Percentiles rank a stretch among this genome's conserved stretches.
Evolutionary conservation across 1,284 basidiomycete species (phyloP).

Genomic region (Sutorius eximius): DNA sequence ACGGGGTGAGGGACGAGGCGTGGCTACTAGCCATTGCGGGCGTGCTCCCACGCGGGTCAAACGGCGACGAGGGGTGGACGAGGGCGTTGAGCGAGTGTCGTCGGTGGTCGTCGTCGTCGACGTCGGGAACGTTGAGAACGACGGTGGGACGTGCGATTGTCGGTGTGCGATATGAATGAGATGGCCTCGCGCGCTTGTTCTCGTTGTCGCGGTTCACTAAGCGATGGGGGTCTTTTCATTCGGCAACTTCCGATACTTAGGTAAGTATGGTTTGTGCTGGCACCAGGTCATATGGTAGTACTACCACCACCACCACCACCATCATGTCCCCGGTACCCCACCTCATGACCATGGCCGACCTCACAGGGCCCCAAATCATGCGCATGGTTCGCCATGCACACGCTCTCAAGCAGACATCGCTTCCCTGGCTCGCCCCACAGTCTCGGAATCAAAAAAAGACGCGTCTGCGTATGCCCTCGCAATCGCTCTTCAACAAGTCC

Average conservation of each 20-base stretch:
- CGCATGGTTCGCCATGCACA: conserved; percentile 62
- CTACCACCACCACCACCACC: not conserved
- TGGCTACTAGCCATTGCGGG: conserved; percentile 21
- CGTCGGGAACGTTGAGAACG: conserved; percentile 6
- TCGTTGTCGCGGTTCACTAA: not conserved
- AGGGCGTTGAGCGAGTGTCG: no score
- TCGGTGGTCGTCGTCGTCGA: conserved; percentile 10
- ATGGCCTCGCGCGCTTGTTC: not conserved
- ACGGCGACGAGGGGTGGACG: not conserved
- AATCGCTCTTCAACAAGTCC: conserved; percentile 76
- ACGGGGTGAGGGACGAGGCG: conserved; percentile 51
- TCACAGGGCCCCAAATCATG: conserved; percentile 68
- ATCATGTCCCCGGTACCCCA: conserved; percentile 53
- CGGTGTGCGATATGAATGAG: not conserved
- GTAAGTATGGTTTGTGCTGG: no score
- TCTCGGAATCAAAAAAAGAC: conserved; percentile 34
- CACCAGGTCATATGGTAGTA: no score
- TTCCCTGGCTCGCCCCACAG: conserved; percentile 59
- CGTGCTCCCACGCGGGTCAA: not conserved
- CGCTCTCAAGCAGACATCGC: conserved; percentile 58
- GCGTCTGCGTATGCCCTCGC: conserved; percentile 58
- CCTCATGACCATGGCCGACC: conserved; percentile 84
- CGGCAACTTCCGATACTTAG: conserved; percentile 24
- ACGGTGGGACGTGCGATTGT: conserved; percentile 9
- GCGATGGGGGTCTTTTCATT: not conserved